A percentile compares a stretch with the other conserved stretches of the same genome.
Conservation (phyloP, 2,329 filamentous ascomycete genomes). For the Paraphaeosphaeria minitans region DNA sequence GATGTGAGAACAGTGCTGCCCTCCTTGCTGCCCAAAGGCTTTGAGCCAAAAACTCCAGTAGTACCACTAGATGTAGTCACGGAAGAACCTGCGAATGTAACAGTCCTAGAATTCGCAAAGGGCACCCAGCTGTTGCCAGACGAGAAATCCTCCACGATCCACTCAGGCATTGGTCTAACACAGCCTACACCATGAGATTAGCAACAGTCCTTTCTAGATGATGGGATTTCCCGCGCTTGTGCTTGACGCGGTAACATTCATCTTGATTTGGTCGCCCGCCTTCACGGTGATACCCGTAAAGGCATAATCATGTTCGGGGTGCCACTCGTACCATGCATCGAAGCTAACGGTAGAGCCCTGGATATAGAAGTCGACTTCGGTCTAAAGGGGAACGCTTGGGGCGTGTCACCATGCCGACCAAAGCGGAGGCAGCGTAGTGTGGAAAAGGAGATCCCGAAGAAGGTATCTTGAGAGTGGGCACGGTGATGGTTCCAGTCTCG, state of each 20-base stretch:
- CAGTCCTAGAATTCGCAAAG: slow-evolving; percentile 55
- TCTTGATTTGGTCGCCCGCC: slow-evolving; percentile 53
- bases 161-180: slow-evolving; percentile 60
- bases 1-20: slow-evolving; percentile 32
- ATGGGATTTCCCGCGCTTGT: slow-evolving; percentile 53
- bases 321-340: slow-evolving; percentile 68
- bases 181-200: slow-evolving; percentile 12
- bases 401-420: slow-evolving; percentile 68
- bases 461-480: slow-evolving; percentile 55
- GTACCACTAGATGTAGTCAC: slow-evolving; percentile 39
- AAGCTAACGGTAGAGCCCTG: slow-evolving; percentile 47
- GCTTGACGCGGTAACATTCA: slow-evolving; percentile 49
- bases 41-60: slow-evolving; percentile 46
- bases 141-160: slow-evolving; percentile 65
- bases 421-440: slow-evolving; percentile 57
- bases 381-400: slow-evolving; percentile 60
- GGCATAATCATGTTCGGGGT: slow-evolving; percentile 61
- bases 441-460: slow-evolving; percentile 36
- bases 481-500: slow-evolving; percentile 60
- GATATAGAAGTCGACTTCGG: slow-evolving; percentile 62
- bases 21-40: slow-evolving; percentile 56
- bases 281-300: slow-evolving; percentile 54
- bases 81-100: slow-evolving; percentile 51
- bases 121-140: slow-evolving; percentile 47
- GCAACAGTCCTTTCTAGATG: slow-evolving; percentile 48